Percentiles rank a stretch among this genome's conserved stretches.
Evolutionary conservation across 805 yeast genomes (phyloP).

Genomic region (Teunomyces tritomae): DNA sequence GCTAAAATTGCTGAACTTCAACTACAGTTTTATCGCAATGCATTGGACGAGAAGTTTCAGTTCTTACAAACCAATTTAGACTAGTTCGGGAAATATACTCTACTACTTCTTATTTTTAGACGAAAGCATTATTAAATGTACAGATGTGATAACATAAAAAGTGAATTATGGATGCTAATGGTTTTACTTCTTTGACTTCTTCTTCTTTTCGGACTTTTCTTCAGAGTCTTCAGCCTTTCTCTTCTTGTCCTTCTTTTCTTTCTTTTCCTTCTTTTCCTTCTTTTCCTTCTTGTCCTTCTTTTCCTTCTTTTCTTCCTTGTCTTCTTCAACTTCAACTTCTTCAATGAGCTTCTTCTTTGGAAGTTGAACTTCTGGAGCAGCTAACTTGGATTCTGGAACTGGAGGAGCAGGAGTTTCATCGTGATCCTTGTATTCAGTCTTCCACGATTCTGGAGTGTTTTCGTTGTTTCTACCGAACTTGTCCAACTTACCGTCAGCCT

Average conservation of each 20-base stretch:
- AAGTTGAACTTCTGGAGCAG: constrained; percentile 42
- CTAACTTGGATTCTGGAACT: constrained; percentile 52
- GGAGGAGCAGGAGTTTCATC: constrained; percentile 58
- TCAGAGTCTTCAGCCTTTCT: constrained; percentile 47
- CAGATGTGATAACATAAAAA: constrained; percentile 6
- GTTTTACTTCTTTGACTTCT: constrained; percentile 39
- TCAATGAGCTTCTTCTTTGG: constrained; percentile 52
- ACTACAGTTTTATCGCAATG: constrained; percentile 10
- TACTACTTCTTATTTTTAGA: neutral
- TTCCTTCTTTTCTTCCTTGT: constrained; percentile 26
- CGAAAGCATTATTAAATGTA: constrained; percentile 9
- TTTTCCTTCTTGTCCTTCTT: constrained; percentile 46
- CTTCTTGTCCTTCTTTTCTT: constrained; percentile 64
- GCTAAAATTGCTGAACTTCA: constrained; percentile 20
- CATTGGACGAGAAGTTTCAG: constrained; percentile 8
- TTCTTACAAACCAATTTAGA: constrained; percentile 8
- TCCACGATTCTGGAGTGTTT: constrained; percentile 92
- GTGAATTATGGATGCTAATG: constrained; percentile 6
- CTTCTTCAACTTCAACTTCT: constrained; percentile 33
- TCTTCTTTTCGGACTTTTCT: constrained; percentile 48
- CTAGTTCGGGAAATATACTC: neutral
- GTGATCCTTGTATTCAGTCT: constrained; percentile 74
- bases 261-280: constrained; percentile 50
- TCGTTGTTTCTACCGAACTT: constrained; percentile 92
- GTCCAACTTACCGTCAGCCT: constrained; percentile 95